phyloP scores from a whole-genome alignment of 352 stramenopile genomes.

The Pythium rishiriense region DNA sequence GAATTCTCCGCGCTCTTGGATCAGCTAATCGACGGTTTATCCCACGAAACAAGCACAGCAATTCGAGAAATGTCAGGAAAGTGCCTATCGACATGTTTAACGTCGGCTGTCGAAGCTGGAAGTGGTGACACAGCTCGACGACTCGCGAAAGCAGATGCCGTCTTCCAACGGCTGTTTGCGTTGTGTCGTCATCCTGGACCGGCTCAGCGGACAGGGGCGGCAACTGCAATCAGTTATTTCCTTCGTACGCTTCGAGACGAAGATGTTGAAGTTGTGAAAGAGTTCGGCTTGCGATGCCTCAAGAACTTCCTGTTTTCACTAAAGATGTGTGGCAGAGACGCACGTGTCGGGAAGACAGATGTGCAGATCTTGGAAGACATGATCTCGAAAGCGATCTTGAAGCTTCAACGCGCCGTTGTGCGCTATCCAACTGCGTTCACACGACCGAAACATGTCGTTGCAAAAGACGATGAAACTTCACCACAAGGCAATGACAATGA shows the following conservation, averaged over 20 bases:
- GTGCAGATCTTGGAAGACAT: constrained; percentile 53
- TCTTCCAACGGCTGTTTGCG: constrained; percentile 78
- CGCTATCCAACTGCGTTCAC: constrained; percentile 54
- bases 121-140: constrained; percentile 13
- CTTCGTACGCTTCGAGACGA: constrained; percentile 66
- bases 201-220: constrained; percentile 62
- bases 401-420: constrained; percentile 58
- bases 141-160: constrained; percentile 36
- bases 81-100: constrained; percentile 58
- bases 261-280: constrained; percentile 43
- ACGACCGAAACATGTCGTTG: not conserved
- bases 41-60: constrained; percentile 44
- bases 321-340: constrained; percentile 55
- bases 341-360: constrained; percentile 28
- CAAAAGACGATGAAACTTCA: not conserved
- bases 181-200: constrained; percentile 64
- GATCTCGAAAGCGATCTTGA: constrained; percentile 60
- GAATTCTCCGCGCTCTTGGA: constrained; percentile 70
- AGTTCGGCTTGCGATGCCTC: constrained; percentile 62
- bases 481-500: not conserved
- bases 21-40: constrained; percentile 54
- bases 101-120: constrained; percentile 36
- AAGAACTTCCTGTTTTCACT: constrained; percentile 69
- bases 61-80: constrained; percentile 65
- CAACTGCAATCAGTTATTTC: constrained; percentile 68